A percentile compares a stretch with the other conserved stretches of the same genome.
Conservation (phyloP, 2,329 filamentous ascomycete species). For the Xylariales sp. region DNA sequence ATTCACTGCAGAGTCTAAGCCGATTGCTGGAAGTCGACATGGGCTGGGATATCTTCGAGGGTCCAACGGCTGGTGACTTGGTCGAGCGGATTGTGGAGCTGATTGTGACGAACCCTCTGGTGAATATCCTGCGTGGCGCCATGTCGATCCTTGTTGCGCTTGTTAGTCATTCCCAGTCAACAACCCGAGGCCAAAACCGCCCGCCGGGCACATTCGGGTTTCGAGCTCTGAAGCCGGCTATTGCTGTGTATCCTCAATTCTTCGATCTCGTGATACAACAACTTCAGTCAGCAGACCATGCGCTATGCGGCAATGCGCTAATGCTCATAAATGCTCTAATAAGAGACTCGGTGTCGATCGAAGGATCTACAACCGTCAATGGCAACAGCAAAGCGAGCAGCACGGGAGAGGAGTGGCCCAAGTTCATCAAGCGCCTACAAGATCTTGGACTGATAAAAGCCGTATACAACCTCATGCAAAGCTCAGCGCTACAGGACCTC, state of each 20-base stretch:
- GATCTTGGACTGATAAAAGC: constrained; percentile 90
- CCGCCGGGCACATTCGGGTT: constrained; percentile 72
- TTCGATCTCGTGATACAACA: constrained; percentile 90
- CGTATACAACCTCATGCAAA: constrained; percentile 91
- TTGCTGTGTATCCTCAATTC: constrained; percentile 88
- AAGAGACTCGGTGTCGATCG: constrained; percentile 79
- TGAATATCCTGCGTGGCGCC: constrained; percentile 93
- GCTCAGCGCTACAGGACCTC: constrained; percentile 83
- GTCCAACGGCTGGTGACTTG: constrained; percentile 57
- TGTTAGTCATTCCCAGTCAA: constrained; percentile 75
- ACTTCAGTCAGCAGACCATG: constrained; percentile 89
- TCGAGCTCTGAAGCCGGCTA: constrained; percentile 83
- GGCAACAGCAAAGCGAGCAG: constrained; percentile 22
- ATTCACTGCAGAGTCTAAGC: constrained; percentile 84
- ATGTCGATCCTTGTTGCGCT: constrained; percentile 96
- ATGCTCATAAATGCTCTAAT: constrained; percentile 95
- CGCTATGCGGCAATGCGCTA: constrained; percentile 89
- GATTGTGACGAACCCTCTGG: constrained; percentile 89
- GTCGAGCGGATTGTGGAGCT: constrained; percentile 80
- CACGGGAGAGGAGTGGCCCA: constrained; percentile 76
- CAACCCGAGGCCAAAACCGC: constrained; percentile 31
- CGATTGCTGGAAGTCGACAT: constrained; percentile 92
- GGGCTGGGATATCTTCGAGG: constrained; percentile 87
- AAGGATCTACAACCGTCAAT: constrained; percentile 34
- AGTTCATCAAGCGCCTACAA: constrained; percentile 89